Conservation (phyloP, 257 asterid species). For the Nicotiana sylvestris region DNA sequence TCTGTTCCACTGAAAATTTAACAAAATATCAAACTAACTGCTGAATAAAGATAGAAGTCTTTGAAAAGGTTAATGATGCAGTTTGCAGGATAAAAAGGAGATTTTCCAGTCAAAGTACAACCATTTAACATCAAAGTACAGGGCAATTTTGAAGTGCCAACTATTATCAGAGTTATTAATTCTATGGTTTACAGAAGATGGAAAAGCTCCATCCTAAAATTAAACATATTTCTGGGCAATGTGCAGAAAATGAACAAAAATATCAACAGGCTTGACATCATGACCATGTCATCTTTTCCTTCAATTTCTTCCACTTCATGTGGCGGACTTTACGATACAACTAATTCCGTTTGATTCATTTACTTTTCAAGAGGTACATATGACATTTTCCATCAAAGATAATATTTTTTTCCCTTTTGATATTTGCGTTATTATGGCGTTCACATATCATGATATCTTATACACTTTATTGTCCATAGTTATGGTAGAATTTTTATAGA, state of each 20-base stretch:
- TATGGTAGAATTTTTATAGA: too few relatives aligned
- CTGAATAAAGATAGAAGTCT: too few relatives aligned
- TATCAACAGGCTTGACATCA: constrained; percentile 26
- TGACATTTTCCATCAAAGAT: too few relatives aligned
- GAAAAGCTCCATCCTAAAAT: background rate
- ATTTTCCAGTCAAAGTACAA: background rate
- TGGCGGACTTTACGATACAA: constrained; percentile 14
- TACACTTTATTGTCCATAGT: too few relatives aligned
- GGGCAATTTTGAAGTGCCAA: background rate
- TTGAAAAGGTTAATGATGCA: too few relatives aligned
- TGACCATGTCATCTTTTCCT: constrained; percentile 36
- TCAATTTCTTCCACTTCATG: constrained; percentile 21
- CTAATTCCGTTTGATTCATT: too few relatives aligned
- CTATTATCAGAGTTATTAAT: background rate
- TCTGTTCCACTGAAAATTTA: background rate
- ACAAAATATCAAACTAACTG: too few relatives aligned
- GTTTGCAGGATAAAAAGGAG: too few relatives aligned
- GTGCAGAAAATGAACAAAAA: background rate
- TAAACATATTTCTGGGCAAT: background rate
- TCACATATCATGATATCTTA: too few relatives aligned
- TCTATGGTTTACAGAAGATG: background rate
- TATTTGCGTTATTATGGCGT: too few relatives aligned
- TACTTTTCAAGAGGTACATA: too few relatives aligned
- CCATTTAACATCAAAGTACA: background rate
- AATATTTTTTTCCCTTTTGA: too few relatives aligned